phyloP scores from a whole-genome alignment of 495 filamentous ascomycete genomes.

The Penicillium roqueforti region DNA sequence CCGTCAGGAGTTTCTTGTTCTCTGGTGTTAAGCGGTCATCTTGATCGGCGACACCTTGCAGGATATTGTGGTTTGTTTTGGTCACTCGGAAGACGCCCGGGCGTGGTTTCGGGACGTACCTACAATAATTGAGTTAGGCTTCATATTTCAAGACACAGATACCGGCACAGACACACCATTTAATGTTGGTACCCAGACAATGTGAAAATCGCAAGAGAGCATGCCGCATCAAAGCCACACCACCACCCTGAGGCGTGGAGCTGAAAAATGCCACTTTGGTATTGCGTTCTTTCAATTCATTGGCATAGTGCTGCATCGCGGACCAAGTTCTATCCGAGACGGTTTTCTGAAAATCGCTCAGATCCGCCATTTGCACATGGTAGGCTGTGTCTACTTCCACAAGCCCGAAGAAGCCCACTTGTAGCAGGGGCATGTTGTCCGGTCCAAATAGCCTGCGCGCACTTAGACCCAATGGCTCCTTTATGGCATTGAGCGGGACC shows the following conservation, averaged over 20 bases:
- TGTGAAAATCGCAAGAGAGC: conserved; percentile 72
- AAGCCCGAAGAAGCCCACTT: conserved; percentile 68
- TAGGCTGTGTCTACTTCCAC: conserved; percentile 72
- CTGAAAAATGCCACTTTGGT: conserved; percentile 82
- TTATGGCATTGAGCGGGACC: not conserved
- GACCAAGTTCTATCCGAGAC: conserved; percentile 64
- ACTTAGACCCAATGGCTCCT: conserved; percentile 7
- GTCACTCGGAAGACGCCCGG: conserved; percentile 83
- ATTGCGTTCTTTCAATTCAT: conserved; percentile 60
- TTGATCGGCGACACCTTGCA: conserved; percentile 72
- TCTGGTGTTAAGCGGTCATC: conserved; percentile 57
- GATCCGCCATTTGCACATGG: conserved; percentile 53
- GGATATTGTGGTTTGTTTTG: conserved; percentile 89
- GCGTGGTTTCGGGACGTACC: conserved; percentile 77
- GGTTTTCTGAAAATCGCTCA: conserved; percentile 61
- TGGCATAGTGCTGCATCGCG: conserved; percentile 61
- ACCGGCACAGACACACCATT: conserved; percentile 56
- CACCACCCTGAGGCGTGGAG: conserved; percentile 80
- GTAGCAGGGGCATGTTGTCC: conserved; percentile 63
- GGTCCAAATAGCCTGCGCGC: conserved; percentile 69
- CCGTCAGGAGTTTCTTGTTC: conserved; percentile 55
- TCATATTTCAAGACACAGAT: not conserved
- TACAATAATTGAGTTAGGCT: conserved; percentile 13
- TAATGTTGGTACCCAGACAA: conserved; percentile 62
- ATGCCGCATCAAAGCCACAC: conserved; percentile 86